Percentiles rank a stretch among this genome's conserved stretches.
Conservation (phyloP, 352 stramenopile genomes). For the Plasmopara viticola region DNA sequence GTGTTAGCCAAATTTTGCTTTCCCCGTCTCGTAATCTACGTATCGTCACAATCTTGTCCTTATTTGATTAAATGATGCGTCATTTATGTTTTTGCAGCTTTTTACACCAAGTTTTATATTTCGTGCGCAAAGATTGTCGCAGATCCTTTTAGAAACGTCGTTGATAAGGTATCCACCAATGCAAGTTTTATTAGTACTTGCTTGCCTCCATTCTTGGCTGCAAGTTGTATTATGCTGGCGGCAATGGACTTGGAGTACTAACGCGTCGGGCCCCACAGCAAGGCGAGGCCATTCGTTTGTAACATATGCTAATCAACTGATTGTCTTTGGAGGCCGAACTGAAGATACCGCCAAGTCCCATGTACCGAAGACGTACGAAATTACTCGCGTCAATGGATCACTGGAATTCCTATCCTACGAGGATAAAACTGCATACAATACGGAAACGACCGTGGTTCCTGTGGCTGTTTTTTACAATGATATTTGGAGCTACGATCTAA, state of each 20-base stretch:
- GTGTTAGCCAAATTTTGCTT: too few relatives aligned
- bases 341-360: constrained; percentile 85
- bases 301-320: constrained; percentile 69
- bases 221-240: constrained; percentile 46
- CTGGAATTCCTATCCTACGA: constrained; percentile 88
- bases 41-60: too few relatives aligned
- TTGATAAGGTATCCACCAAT: constrained; percentile 9
- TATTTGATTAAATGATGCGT: too few relatives aligned
- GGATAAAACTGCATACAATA: constrained; percentile 58
- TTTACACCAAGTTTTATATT: too few relatives aligned
- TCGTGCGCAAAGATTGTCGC: too few relatives aligned
- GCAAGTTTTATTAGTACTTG: constrained; percentile 6
- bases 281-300: constrained; percentile 84
- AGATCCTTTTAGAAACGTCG: constrained; percentile 14
- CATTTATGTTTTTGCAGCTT: too few relatives aligned
- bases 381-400: constrained; percentile 63
- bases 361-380: constrained; percentile 90
- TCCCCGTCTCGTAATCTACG: too few relatives aligned
- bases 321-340: constrained; percentile 91
- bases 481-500: constrained; percentile 94
- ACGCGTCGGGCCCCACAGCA: constrained; percentile 49
- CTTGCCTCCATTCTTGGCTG: constrained; percentile 9
- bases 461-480: constrained; percentile 94
- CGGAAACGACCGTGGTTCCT: constrained; percentile 42
- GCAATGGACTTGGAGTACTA: constrained; percentile 73